These are phyloP conservation scores for Arxiozyma bovina DNA, from an alignment of 1,139 yeast species.

Conservation along the genomic window DNA sequence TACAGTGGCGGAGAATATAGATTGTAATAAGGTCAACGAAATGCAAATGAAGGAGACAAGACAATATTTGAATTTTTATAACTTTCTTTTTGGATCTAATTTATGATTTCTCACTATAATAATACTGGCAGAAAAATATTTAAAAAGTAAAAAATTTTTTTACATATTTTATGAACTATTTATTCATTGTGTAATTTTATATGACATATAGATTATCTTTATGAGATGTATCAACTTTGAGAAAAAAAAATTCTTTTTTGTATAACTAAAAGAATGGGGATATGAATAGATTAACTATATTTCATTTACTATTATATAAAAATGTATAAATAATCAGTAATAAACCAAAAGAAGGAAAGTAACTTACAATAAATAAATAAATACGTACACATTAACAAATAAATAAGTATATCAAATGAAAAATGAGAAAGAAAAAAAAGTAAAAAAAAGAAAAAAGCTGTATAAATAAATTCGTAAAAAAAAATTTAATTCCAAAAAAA, in stretches of 20 bases:
- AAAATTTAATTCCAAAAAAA: not conserved
- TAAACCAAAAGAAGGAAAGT: not conserved
- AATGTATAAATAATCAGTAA: not conserved
- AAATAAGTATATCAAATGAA: slow-evolving; percentile 5
- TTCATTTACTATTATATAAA: not conserved
- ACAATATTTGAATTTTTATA: slow-evolving; percentile 27
- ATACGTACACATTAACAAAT: not conserved
- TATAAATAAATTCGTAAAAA: slow-evolving; percentile 1
- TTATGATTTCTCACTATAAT: slow-evolving; percentile 1
- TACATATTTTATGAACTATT: too few relatives aligned
- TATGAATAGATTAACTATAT: not conserved
- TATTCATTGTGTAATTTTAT: too few relatives aligned
- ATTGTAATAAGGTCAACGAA: slow-evolving; percentile 17
- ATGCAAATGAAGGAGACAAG: slow-evolving; percentile 23
- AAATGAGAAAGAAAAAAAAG: not conserved
- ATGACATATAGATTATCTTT: too few relatives aligned
- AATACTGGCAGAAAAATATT: not conserved
- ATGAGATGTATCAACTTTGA: too few relatives aligned
- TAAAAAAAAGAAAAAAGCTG: not conserved
- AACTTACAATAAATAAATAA: not conserved
- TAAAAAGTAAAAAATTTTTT: too few relatives aligned
- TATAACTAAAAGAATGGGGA: not conserved
- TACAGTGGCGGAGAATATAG: slow-evolving; percentile 15
- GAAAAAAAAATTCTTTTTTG: too few relatives aligned
- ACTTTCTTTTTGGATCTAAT: slow-evolving; percentile 18